Evolutionary conservation across 164 flowering plant species (phyloP).

Genomic region (Macadamia integrifolia): DNA sequence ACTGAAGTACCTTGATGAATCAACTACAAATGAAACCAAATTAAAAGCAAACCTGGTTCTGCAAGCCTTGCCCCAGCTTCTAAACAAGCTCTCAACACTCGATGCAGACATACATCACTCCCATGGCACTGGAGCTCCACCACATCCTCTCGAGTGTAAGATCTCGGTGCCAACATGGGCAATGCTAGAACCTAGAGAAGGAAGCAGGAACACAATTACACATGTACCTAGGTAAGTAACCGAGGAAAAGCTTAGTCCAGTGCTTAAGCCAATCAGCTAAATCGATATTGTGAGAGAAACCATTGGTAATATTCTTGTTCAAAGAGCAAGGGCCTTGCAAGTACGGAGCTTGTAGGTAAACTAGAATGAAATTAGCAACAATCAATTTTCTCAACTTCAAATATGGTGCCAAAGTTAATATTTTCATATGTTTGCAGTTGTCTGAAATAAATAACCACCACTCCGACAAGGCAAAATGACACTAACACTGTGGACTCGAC

Average conservation of each 20-base stretch:
- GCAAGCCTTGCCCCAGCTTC: constrained; percentile 96
- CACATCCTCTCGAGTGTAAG: constrained; percentile 97
- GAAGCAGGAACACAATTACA: neutral
- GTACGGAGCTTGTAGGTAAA: neutral
- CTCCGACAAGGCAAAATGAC: too few relatives aligned
- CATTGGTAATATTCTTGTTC: neutral
- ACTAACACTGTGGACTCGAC: too few relatives aligned
- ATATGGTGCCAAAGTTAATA: too few relatives aligned
- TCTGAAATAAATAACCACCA: too few relatives aligned
- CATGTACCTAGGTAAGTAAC: neutral
- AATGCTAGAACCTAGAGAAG: constrained; percentile 63
- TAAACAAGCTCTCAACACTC: constrained; percentile 77
- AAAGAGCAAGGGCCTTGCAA: neutral
- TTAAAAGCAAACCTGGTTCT: constrained; percentile 61
- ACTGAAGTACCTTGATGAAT: neutral
- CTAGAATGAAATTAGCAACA: too few relatives aligned
- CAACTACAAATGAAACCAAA: neutral
- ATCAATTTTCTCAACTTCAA: too few relatives aligned
- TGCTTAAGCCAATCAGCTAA: neutral
- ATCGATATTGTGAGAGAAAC: neutral
- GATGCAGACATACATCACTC: constrained; percentile 73
- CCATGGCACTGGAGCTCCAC: constrained; percentile 99
- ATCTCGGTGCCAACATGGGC: constrained; percentile 93
- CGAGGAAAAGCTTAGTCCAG: neutral
- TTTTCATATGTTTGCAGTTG: too few relatives aligned